Conservation (phyloP, 1,284 basidiomycete genomes). For the Cystobasidiaceae sp. region DNA sequence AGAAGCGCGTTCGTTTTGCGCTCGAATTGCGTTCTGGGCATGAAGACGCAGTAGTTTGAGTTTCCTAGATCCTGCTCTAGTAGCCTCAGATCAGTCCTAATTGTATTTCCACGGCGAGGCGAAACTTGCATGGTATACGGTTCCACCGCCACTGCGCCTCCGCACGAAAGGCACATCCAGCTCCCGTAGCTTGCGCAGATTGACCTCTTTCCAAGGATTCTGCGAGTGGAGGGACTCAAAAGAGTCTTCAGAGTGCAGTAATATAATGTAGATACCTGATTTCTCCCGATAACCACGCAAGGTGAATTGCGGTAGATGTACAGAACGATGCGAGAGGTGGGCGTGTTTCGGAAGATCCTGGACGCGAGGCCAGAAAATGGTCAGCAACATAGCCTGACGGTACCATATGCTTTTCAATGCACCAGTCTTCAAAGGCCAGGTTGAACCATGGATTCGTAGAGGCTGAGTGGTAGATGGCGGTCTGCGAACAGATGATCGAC, state of each 20-base stretch:
- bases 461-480: slow-evolving; percentile 65
- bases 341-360: slow-evolving; percentile 78
- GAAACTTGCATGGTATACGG: slow-evolving; percentile 83
- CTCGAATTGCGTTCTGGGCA: slow-evolving; percentile 75
- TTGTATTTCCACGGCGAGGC: too few species aligned
- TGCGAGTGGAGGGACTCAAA: slow-evolving; percentile 45
- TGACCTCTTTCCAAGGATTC: slow-evolving; percentile 97
- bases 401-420: not conserved
- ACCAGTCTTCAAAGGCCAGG: slow-evolving; percentile 90
- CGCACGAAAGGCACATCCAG: slow-evolving; percentile 72
- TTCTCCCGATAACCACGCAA: slow-evolving; percentile 89
- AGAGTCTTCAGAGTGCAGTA: not conserved
- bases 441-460: slow-evolving; percentile 89
- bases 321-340: slow-evolving; percentile 63
- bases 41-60: slow-evolving; percentile 92
- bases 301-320: slow-evolving; percentile 84
- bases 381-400: not conserved
- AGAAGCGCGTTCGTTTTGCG: slow-evolving; percentile 72
- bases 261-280: slow-evolving; percentile 55
- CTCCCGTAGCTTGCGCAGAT: slow-evolving; percentile 56
- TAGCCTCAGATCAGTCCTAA: slow-evolving; percentile 2
- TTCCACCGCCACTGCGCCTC: slow-evolving; percentile 89
- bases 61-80: slow-evolving; percentile 88
- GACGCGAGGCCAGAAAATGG: not conserved
- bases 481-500: slow-evolving; percentile 1